Base-by-base conservation (phyloP, 2,329 filamentous ascomycete genomes). In the Zarea fungicola region DNA sequence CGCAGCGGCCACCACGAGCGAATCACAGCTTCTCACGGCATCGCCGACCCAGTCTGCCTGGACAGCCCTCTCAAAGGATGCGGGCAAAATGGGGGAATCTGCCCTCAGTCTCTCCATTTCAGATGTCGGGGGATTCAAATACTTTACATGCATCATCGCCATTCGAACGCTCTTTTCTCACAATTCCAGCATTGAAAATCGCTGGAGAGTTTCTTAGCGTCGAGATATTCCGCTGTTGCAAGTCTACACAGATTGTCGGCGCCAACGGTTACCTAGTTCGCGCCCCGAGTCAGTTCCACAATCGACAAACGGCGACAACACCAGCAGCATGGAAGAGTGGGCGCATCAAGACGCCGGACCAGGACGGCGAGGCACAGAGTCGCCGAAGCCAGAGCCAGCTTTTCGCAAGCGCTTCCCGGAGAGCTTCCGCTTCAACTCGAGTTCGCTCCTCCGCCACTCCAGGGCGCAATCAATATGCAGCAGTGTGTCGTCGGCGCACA, bases 401-500 rank as follows among this genome's bases (percentile, higher is more conserved):
- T 46, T 46, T 14, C 34, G 43, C 16, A 46, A 46, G 25, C 43
- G 43, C 11, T 69, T 46, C 25, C 25, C 66, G 1, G 64, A 65
- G 0, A 69, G 16, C n/a, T 42, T 41, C 13, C 45, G 36, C 36
- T 25, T 48, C 21, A 29, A n/a, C 18, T 13, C 36, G n/a, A 62
- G 62, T 8, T 69, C 65, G 2, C 68, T 67, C 26, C 54, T 51
- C 0, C 62, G 66, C 53, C 36, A 40, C 21, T 48, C 44, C n/a
- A 35, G 35, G 8, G 36, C 44, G 5, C 36, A 48, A 10, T 48
- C 44, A 4, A 34, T 41, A 14, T 48, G 44, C 36, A 69, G 65
- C 53, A 68, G 65, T 41, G 57, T 67, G 37, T 66, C 62, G 6
- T 69, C 67, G 2, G 65, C 64, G 4, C 62, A 66, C 31, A 50